Evolutionary conservation across 495 filamentous ascomycete species (phyloP).

Genomic region (Xylaria acuta): DNA sequence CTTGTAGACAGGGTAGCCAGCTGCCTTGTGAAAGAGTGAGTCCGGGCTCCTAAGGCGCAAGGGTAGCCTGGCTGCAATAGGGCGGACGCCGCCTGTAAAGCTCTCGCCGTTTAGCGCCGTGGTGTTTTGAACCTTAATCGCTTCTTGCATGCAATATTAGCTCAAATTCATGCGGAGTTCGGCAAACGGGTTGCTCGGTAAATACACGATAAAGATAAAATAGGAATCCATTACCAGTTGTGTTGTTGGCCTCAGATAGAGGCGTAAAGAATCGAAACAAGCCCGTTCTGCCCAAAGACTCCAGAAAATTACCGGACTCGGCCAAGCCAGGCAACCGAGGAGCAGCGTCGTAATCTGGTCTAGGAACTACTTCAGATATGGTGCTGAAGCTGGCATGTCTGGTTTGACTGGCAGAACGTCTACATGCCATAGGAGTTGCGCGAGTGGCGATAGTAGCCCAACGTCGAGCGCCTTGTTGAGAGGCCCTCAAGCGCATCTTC

Average conservation of each 20-base stretch:
- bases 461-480: conserved; percentile 20
- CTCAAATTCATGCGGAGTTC: neutral
- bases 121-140: conserved; percentile 20
- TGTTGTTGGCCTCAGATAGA: neutral
- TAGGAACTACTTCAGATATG: conserved; percentile 18
- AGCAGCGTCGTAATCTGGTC: neutral
- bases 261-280: conserved; percentile 22
- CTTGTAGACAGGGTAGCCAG: neutral
- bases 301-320: conserved; percentile 19
- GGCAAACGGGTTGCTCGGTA: neutral
- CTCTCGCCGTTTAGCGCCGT: neutral
- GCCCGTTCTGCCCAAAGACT: conserved; percentile 19
- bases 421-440: neutral
- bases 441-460: conserved; percentile 17
- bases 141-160: conserved; percentile 10
- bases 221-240: conserved; percentile 17
- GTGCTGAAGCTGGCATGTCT: conserved; percentile 26
- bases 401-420: neutral
- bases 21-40: neutral
- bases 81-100: neutral
- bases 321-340: conserved; percentile 33
- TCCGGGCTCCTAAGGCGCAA: neutral
- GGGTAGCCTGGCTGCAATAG: neutral
- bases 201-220: neutral
- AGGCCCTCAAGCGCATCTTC: conserved; percentile 20